Percentiles rank a stretch among this genome's conserved stretches.
These are phyloP conservation scores for Hydnomerulius pinastri DNA, from an alignment of 768 basidiomycete genomes.

Conservation along the genomic window DNA sequence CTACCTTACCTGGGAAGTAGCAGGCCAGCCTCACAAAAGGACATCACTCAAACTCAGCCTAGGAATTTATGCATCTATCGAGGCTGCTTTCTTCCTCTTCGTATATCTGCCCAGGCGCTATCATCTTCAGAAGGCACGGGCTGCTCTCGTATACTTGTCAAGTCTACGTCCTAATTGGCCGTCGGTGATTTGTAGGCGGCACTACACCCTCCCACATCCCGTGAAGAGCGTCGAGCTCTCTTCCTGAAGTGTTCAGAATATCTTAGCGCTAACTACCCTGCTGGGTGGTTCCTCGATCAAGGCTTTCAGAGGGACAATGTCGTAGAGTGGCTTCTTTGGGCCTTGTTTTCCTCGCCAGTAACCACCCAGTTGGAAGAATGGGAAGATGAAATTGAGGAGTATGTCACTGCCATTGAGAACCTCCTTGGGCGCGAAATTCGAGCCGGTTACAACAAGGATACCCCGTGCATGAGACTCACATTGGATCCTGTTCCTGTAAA, in stretches of 20 bases:
- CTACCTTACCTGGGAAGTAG: slow-evolving; percentile 31
- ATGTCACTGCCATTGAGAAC: slow-evolving; percentile 43
- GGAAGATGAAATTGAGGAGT: slow-evolving; percentile 53
- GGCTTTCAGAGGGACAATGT: slow-evolving; percentile 48
- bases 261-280: slow-evolving; percentile 31
- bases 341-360: slow-evolving; percentile 49
- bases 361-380: slow-evolving; percentile 37
- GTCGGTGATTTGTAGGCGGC: slow-evolving; percentile 29
- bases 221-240: slow-evolving; percentile 45
- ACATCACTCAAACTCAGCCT: slow-evolving; percentile 13
- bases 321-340: slow-evolving; percentile 67
- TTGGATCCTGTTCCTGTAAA: slow-evolving; percentile 56
- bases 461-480: slow-evolving; percentile 51
- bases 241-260: slow-evolving; percentile 47
- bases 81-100: slow-evolving; percentile 50
- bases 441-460: slow-evolving; percentile 39
- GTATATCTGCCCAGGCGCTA: slow-evolving; percentile 50
- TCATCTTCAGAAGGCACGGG: slow-evolving; percentile 46
- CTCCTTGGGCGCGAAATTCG: slow-evolving; percentile 42
- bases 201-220: slow-evolving; percentile 39
- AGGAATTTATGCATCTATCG: slow-evolving; percentile 39
- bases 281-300: slow-evolving; percentile 55
- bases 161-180: not conserved
- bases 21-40: slow-evolving; percentile 1
- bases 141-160: not conserved